Conservation (phyloP, 257 asterid genomes). For the Gentiana straminea region DNA sequence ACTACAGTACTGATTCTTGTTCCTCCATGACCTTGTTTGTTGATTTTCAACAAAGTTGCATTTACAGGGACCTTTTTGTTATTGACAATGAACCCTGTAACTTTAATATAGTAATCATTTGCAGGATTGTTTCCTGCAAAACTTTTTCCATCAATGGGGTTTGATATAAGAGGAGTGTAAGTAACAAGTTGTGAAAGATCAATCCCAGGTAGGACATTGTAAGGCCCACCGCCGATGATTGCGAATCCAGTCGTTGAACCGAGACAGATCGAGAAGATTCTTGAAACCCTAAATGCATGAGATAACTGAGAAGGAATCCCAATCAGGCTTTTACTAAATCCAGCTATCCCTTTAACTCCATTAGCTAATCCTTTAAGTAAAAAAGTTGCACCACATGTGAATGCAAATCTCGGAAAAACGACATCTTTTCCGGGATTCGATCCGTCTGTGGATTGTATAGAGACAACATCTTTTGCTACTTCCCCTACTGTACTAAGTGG, state of each 20-base stretch:
- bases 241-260: conserved; percentile 5
- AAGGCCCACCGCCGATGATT: conserved; percentile 11
- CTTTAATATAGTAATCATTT: conserved; percentile 13
- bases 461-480: conserved; percentile 41
- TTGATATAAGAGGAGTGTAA: conserved; percentile 14
- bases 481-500: conserved; percentile 32
- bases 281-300: background rate
- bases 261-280: conserved; percentile 12
- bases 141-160: conserved; percentile 4
- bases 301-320: conserved; percentile 9
- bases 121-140: conserved; percentile 5
- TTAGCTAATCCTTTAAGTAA: conserved; percentile 19
- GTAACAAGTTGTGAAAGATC: conserved; percentile 1
- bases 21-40: conserved; percentile 11
- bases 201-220: conserved; percentile 7
- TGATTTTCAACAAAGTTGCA: conserved; percentile 9
- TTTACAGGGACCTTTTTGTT: conserved; percentile 7
- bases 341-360: conserved; percentile 16
- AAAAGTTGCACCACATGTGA: conserved; percentile 32
- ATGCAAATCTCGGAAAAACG: conserved; percentile 20
- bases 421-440: conserved; percentile 25
- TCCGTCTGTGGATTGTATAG: conserved; percentile 30
- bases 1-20: conserved; percentile 19
- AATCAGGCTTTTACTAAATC: conserved; percentile 6
- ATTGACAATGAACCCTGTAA: conserved; percentile 7